Base-by-base conservation (phyloP, 306 rosid genomes). In the Vigna angularis region DNA sequence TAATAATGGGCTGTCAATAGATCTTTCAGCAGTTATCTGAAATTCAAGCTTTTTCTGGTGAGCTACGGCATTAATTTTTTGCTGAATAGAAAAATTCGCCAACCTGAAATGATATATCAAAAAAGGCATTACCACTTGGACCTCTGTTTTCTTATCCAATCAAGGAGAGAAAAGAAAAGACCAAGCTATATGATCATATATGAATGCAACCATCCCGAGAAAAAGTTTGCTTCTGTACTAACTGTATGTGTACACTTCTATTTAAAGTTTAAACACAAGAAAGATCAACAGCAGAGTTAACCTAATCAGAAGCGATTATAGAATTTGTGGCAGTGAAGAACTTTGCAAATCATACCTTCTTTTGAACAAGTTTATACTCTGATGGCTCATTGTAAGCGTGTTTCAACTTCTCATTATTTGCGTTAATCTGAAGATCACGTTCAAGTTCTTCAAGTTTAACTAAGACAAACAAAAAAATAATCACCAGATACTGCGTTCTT, bases 1-100 rank as follows among this genome's bases (percentile, higher is more conserved):
- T 82, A 91, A 85, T 72, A 94, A 79, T 62, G 98, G 98, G 59
- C 88, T 89, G 83, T 90, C 94, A 50, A 94, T 86, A 44, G 93
- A 84, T 40, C 83, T 89, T 79, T 88, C 91, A 76, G 75, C 76
- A 66, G 10, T 73, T 73, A 85, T 59, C 58, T 84, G 87, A 79
- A 73, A 86, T 79, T 88, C 87, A 76, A 73, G 34, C 81, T 83
- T 91, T 74, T 84, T 88, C 65, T 85, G 94, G 94, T 75, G 90
- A 59, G 86, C 88, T 52, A 78, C 76, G 28, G 90, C 97, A 30
- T n/a, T 55, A 78, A 66, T 57, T 89, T 84, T 86, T 87, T 55
- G 96, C 96, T 13, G 68, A 79, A 80, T 75, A n/a, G 84, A 92
- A 94, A 84, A 91, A 84, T 56, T 89, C 94, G 59, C 96, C 91